Evolutionary conservation across 306 rosid genomes (phyloP), one percentile per base, ranked within the genome.

Genomic region (Glycine soja): DNA sequence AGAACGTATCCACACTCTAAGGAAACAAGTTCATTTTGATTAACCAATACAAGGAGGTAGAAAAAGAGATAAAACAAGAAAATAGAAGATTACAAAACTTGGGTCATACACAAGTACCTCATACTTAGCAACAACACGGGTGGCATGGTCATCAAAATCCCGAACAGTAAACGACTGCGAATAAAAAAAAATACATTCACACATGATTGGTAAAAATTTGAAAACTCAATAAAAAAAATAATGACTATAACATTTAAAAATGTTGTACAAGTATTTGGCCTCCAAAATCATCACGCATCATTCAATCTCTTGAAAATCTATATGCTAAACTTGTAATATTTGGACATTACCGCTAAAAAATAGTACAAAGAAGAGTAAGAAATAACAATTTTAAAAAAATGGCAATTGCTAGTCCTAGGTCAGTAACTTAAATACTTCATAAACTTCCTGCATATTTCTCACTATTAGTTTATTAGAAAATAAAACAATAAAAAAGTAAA

Each of bases 1-100:
- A 93, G 85, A 78, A 93, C 56, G 94, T 89, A 85, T 93, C 98
- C 10, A 93, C 97, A 30, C 93, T 90, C 97, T 91, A 89, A 75
- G 80, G 72, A 82, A 72, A 72, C 19, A 85, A 70, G 53, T 61
- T 4, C 18, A 69, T 43, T 61, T 51, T 80, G 24, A 67, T 81
- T 66, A 62, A 79, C 19, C 12, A 32, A 34, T 13, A 63, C 4
- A 52, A 13, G 12, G 7, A 46, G 34, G 68, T 46, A 18, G 51
- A 50, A 74, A 32, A 53, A 7, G 14, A 19, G 48, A 61, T 48
- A 1, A 59, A 72, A 62, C 42, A 38, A 75, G 15, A 78, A 67
- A 24, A 24, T 24, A 24, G 2, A 24, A 24, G 30, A 24, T 24
- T 0, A 24, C 30, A 24, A 24, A 24, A 24, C 30, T 0, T 24